Base-by-base conservation (phyloP, 352 stramenopile species). In the Vaucheria bursata region DNA sequence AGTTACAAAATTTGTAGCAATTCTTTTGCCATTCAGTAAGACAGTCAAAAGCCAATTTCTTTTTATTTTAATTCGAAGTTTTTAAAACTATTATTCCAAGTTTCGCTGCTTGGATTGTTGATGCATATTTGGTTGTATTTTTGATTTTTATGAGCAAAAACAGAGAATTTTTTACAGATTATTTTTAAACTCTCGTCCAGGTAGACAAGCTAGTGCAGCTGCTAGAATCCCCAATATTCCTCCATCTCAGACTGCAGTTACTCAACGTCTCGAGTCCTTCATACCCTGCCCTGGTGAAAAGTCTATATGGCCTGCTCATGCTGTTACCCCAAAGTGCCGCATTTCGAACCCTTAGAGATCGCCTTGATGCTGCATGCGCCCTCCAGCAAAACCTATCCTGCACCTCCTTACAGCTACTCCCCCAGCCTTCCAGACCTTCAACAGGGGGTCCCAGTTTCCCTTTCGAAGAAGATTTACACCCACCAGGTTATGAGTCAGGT, bases 121-220 rank as follows among this genome's bases (percentile, higher is more conserved):
- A 71, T 0, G 0, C 65, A 31, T 71, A 31, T 18, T n/a, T 40
- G 18, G 29, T 3, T 7, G 50, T 7, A 53, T 45, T 38, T 74
- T 29, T 49, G 31, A 5, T 33, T n/a, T 78, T 25, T 5, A 31
- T 78, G n/a, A n/a, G n/a, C n/a, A n/a, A n/a, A n/a, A n/a, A n/a
- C n/a, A n/a, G n/a, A n/a, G n/a, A n/a, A n/a, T n/a, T n/a, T n/a
- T n/a, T n/a, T n/a, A n/a, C n/a, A n/a, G n/a, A n/a, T n/a, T n/a
- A n/a, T n/a, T n/a, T 98, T 82, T 85, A 99, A 2, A 98, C n/a
- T n/a, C n/a, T n/a, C n/a, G n/a, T 99, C 91, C 95, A 99, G 88
- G 93, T 99, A 77, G 97, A 99, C 88, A 99, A 99, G 82, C 89
- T 99, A 38, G 95, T 99, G 36, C 95, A 99, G 84, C 87, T 99